Conservation (phyloP, 257 asterid genomes). For the Ballota nigra region DNA sequence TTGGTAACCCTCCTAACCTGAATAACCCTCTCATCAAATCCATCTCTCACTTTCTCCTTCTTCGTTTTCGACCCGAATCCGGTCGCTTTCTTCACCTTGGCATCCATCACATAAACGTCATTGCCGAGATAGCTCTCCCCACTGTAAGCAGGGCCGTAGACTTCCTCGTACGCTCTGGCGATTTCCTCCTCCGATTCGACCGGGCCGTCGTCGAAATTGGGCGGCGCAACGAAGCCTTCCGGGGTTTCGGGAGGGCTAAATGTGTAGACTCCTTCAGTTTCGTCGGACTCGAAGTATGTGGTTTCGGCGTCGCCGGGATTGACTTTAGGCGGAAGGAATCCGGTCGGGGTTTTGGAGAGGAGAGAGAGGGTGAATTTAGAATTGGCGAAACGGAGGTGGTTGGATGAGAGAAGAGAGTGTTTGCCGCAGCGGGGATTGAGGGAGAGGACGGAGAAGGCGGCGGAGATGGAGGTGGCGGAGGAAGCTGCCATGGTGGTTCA, state of each 20-base stretch:
- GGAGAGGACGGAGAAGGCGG: slow-evolving; percentile 58
- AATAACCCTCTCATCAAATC: slow-evolving; percentile 88
- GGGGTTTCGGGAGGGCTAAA: slow-evolving; percentile 69
- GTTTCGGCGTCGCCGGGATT: slow-evolving; percentile 44
- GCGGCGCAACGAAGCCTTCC: slow-evolving; percentile 56
- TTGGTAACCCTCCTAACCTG: slow-evolving; percentile 95
- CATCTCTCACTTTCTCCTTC: slow-evolving; percentile 77
- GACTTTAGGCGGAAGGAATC: slow-evolving; percentile 30
- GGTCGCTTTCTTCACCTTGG: slow-evolving; percentile 60
- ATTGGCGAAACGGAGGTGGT: slow-evolving; percentile 21
- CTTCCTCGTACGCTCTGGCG: slow-evolving; percentile 67
- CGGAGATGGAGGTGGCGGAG: slow-evolving; percentile 48
- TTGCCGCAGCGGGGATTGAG: slow-evolving; percentile 33
- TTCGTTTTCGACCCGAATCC: slow-evolving; percentile 59
- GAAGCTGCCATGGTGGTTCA: slow-evolving; percentile 36
- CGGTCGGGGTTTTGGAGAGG: slow-evolving; percentile 31
- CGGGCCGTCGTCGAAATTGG: slow-evolving; percentile 79
- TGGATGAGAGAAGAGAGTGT: slow-evolving; percentile 1
- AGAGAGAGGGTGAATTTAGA: slow-evolving; percentile 22
- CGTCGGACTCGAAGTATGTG: slow-evolving; percentile 37
- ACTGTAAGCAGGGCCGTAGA: slow-evolving; percentile 77
- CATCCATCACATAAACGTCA: slow-evolving; percentile 63
- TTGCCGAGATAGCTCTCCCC: slow-evolving; percentile 76
- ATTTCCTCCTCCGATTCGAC: slow-evolving; percentile 74
- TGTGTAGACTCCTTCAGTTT: slow-evolving; percentile 47